Evolutionary conservation across 176 grass and related monocot species (phyloP), one percentile per base, ranked within the genome.

Genomic region (Typha latifolia): DNA sequence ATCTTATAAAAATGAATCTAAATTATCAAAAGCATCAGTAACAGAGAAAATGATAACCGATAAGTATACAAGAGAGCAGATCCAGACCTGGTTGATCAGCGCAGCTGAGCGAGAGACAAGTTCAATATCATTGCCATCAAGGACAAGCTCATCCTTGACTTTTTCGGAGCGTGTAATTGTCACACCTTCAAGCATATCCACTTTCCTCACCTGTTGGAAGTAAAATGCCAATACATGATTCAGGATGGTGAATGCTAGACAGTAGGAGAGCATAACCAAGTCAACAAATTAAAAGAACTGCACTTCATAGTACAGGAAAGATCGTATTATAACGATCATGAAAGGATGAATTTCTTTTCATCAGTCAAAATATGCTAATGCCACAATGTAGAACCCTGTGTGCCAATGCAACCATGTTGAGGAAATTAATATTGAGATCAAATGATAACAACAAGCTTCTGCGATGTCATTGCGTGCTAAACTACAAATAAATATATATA

Each of bases 101-200:
- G 92, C 88, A 12, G 85, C 84, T 0, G 88, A 91, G 61, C 85
- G 85, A 32, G 88, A 96, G 50, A 96, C 88, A 13, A 96, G 85
- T 68, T 96, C 85, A 65, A 96, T 49, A 80, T 91, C 92, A 66
- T 89, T 96, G 47, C 92, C 85, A 16, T 96, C 88, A 47, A 96
- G 85, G 66, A 89, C 0, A n/a, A 96, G 81, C 82, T 96, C 88
- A 68, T 96, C 88, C 82, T 96, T 96, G 12, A 96, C 93, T 69
- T 96, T 96, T 64, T 91, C 93, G 0, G 93, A 96, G 16, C 88
- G 65, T 18, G 82, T 3, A 77, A 91, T 85, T 62, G 82, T 84
- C 14, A 96, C 88, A 15, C 82, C 88, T 0, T 96, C 80, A 1
- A 96, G 85, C 88, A 96, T 89, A 77, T 96, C 87, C 20, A 96